Conservation (phyloP, 1,284 basidiomycete genomes). For the Apiotrichum mycotoxinovorans region DNA sequence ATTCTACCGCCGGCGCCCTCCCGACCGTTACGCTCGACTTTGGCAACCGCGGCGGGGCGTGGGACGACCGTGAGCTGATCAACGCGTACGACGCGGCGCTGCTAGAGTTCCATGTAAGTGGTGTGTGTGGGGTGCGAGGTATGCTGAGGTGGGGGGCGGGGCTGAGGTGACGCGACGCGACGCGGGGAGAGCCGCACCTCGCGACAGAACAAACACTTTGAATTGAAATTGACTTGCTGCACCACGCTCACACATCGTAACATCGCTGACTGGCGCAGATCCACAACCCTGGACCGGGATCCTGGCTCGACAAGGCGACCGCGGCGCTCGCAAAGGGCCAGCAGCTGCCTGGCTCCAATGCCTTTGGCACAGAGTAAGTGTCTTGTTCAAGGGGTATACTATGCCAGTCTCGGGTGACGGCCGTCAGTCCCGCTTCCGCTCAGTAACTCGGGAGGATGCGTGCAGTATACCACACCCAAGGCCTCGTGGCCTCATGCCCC, state of each 20-base stretch:
- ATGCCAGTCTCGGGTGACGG: too few relatives aligned
- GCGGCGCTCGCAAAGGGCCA: constrained; percentile 42
- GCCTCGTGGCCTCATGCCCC: too few relatives aligned
- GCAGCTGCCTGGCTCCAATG: constrained; percentile 35
- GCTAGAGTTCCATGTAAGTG: constrained; percentile 48
- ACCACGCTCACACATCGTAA: too few relatives aligned
- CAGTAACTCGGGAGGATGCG: too few relatives aligned
- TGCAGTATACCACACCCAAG: too few relatives aligned
- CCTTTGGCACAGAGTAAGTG: constrained; percentile 39
- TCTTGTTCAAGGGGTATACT: not conserved
- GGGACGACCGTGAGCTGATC: constrained; percentile 49
- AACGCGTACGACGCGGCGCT: constrained; percentile 46
- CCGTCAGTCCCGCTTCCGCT: too few relatives aligned
- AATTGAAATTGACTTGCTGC: too few relatives aligned
- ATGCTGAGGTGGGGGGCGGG: too few relatives aligned
- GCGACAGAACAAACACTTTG: too few relatives aligned
- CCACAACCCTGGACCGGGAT: constrained; percentile 49
- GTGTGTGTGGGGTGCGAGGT: not conserved
- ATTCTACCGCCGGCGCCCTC: not conserved
- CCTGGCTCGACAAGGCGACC: constrained; percentile 49
- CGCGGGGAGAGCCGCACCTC: too few relatives aligned
- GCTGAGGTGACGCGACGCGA: too few relatives aligned
- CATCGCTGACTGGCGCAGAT: constrained; percentile 22
- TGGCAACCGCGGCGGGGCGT: constrained; percentile 21
- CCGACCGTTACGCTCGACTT: constrained; percentile 8